These are phyloP conservation scores for Lachnellula cervina DNA, from an alignment of 2,329 filamentous ascomycete genomes.

Conservation along the genomic window DNA sequence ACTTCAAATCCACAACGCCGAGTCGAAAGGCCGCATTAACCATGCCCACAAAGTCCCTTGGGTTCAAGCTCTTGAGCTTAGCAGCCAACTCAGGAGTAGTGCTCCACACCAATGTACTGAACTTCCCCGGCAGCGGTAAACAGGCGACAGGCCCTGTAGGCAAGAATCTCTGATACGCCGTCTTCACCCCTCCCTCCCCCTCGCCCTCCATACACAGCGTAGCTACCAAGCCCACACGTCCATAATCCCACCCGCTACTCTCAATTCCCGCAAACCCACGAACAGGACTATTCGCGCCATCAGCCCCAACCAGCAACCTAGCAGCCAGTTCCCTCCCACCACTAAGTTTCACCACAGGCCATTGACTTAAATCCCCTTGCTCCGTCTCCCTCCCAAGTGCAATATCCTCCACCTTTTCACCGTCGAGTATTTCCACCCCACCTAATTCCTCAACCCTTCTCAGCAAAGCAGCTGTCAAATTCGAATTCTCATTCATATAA, in stretches of 20 bases:
- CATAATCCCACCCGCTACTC: slow-evolving; percentile 89
- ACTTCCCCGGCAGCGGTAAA: slow-evolving; percentile 79
- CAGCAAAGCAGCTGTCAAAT: slow-evolving; percentile 76
- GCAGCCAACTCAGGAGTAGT: slow-evolving; percentile 78
- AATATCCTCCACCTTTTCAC: slow-evolving; percentile 75
- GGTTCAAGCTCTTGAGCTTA: slow-evolving; percentile 68
- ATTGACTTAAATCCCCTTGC: slow-evolving; percentile 72
- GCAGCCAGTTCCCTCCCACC: slow-evolving; percentile 65
- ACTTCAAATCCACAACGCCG: slow-evolving; percentile 71
- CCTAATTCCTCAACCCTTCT: slow-evolving; percentile 65
- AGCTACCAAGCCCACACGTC: slow-evolving; percentile 84
- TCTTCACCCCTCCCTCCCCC: slow-evolving; percentile 55
- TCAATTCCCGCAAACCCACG: slow-evolving; percentile 82
- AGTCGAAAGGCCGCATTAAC: slow-evolving; percentile 93
- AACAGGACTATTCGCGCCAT: slow-evolving; percentile 92
- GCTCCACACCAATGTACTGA: slow-evolving; percentile 89
- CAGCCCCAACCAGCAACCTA: slow-evolving; percentile 83
- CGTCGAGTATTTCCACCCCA: slow-evolving; percentile 66
- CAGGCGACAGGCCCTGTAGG: slow-evolving; percentile 89
- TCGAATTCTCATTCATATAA: slow-evolving; percentile 94
- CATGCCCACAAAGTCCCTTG: slow-evolving; percentile 73
- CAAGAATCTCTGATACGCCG: slow-evolving; percentile 91
- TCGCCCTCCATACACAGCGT: slow-evolving; percentile 68
- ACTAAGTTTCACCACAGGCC: slow-evolving; percentile 77
- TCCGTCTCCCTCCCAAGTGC: slow-evolving; percentile 64